These are phyloP conservation scores for Datisca glomerata DNA, from an alignment of 306 rosid genomes.

Conservation along the genomic window DNA sequence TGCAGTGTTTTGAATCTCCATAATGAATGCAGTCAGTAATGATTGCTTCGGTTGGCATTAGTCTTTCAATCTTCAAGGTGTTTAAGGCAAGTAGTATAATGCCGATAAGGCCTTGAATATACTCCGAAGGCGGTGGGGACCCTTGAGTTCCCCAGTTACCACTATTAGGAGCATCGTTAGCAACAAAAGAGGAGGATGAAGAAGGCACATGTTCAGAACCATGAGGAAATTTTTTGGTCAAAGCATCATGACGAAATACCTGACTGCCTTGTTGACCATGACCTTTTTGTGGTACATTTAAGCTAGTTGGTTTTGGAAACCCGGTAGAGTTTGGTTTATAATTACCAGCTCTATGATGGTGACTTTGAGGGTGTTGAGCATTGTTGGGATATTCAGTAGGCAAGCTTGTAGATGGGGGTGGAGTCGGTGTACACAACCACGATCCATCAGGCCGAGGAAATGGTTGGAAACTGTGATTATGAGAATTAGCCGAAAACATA, in stretches of 20 bases:
- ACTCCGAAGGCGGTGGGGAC: conserved; percentile 57
- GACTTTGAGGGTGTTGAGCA: conserved; percentile 26
- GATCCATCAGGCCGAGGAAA: conserved; percentile 38
- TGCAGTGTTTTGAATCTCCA: conserved; percentile 50
- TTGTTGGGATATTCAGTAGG: conserved; percentile 38
- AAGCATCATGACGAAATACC: conserved; percentile 21
- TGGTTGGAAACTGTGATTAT: conserved; percentile 28
- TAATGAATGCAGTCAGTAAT: conserved; percentile 50
- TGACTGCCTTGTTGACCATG: conserved; percentile 33
- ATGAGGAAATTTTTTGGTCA: conserved; percentile 31
- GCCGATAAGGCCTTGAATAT: conserved; percentile 49
- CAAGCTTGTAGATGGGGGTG: conserved; percentile 15
- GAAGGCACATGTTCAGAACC: conserved; percentile 31
- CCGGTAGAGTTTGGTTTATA: conserved; percentile 31
- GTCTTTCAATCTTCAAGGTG: conserved; percentile 47
- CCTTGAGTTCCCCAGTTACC: conserved; percentile 73
- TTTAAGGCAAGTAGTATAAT: conserved; percentile 45
- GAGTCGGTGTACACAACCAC: too few species aligned
- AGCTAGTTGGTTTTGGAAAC: conserved; percentile 22
- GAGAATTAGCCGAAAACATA: conserved; percentile 28
- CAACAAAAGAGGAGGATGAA: conserved; percentile 18
- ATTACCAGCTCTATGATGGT: conserved; percentile 37
- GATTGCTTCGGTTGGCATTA: conserved; percentile 60
- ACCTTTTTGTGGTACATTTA: conserved; percentile 39
- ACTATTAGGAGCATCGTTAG: conserved; percentile 32